Percentiles rank a stretch among this genome's conserved stretches.
phyloP scores from a whole-genome alignment of 441 rosid species.

The Corymbia citriodora region DNA sequence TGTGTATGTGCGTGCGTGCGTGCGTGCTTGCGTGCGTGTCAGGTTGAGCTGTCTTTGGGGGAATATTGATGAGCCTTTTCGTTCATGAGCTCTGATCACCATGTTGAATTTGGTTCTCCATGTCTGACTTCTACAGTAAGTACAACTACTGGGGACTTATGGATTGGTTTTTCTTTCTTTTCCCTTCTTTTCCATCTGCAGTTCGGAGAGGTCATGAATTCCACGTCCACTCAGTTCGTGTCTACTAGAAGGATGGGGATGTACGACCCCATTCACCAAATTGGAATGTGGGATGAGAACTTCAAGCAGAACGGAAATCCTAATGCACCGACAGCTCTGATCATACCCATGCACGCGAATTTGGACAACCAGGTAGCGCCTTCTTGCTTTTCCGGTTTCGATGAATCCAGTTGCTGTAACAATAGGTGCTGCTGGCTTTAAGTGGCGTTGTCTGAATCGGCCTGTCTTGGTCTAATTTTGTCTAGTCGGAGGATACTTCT shows the following conservation, averaged over 20 bases:
- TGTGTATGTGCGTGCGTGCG: not conserved
- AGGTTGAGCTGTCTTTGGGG: not conserved
- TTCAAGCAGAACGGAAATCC: conserved; percentile 53
- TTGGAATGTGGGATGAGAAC: conserved; percentile 81
- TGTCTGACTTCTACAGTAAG: not conserved
- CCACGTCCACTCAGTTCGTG: conserved; percentile 69
- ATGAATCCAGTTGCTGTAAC: not conserved
- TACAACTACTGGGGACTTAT: conserved; percentile 24
- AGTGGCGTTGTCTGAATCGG: not conserved
- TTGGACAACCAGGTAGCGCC: conserved; percentile 12
- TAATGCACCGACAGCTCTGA: conserved; percentile 38
- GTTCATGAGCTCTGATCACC: not conserved
- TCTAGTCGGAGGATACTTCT: conserved; percentile 85
- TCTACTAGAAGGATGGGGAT: conserved; percentile 64
- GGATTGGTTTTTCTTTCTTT: conserved; percentile 31
- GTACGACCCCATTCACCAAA: conserved; percentile 70
- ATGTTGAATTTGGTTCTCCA: not conserved
- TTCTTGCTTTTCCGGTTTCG: not conserved
- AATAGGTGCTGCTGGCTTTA: not conserved
- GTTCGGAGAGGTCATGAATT: conserved; percentile 56
- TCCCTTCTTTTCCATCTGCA: conserved; percentile 5
- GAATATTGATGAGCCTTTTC: not conserved
- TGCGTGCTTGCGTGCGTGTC: not conserved
- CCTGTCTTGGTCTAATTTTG: conserved; percentile 6
- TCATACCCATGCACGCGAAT: conserved; percentile 24